Percentiles rank a stretch among this genome's conserved stretches.
phyloP scores from a whole-genome alignment of 176 grass and related monocot species.

The Oryza brachyantha region DNA sequence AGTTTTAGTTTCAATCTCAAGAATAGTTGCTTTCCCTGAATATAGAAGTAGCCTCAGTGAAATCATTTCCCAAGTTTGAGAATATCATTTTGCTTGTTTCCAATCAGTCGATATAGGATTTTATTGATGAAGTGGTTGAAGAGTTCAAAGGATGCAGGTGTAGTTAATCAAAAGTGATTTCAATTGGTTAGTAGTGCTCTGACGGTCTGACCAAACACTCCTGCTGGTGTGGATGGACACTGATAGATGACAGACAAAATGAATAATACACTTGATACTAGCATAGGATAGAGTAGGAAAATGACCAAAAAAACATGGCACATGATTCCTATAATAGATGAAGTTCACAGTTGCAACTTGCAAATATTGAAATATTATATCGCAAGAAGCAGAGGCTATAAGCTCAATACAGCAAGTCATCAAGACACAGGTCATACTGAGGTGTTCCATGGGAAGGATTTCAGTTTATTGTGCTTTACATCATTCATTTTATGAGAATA shows the following conservation, averaged over 20 bases:
- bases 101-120: neutral
- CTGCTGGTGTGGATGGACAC: neutral
- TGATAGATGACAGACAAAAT: neutral
- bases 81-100: neutral
- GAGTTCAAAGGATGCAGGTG: neutral
- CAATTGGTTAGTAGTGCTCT: neutral
- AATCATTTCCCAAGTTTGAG: constrained; percentile 13
- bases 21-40: constrained; percentile 83
- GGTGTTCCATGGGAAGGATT: neutral
- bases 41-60: neutral
- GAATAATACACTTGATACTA: neutral
- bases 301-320: neutral
- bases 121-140: neutral
- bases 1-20: constrained; percentile 80
- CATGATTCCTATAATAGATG: neutral
- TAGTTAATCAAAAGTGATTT: neutral
- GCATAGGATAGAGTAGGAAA: neutral
- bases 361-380: neutral
- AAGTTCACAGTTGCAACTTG: neutral
- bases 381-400: neutral
- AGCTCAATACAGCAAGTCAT: neutral
- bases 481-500: neutral
- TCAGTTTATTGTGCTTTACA: neutral
- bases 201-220: neutral
- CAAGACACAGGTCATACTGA: neutral